phyloP scores from a whole-genome alignment of 2,329 filamentous ascomycete genomes.

The Aspergillus thermomutatus region DNA sequence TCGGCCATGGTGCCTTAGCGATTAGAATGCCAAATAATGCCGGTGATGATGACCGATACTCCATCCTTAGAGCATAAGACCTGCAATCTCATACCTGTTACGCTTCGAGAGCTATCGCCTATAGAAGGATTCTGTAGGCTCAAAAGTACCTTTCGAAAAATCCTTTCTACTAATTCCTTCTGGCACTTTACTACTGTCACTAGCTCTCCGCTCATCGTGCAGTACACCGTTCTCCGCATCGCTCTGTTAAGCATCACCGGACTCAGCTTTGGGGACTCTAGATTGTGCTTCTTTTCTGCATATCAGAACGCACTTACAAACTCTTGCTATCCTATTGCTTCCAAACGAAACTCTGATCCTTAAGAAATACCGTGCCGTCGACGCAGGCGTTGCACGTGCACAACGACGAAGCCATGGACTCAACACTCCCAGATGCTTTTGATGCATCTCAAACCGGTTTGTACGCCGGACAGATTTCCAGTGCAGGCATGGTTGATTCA shows the following conservation, averaged over 20 bases:
- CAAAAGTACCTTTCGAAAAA: not conserved
- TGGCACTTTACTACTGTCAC: not conserved
- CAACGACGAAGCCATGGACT: conserved; percentile 22
- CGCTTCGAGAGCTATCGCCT: not conserved
- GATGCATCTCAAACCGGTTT: conserved; percentile 16
- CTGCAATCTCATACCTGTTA: not conserved
- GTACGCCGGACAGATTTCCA: conserved; percentile 7
- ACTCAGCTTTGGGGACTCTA: not conserved
- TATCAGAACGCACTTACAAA: not conserved
- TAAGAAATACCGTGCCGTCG: not conserved
- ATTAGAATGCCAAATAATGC: not conserved
- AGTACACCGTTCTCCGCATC: not conserved
- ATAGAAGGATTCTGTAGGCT: not conserved
- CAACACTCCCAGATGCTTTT: conserved; percentile 24
- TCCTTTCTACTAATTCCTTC: not conserved
- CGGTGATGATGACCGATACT: not conserved
- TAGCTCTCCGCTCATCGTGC: not conserved
- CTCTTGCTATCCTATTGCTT: not conserved
- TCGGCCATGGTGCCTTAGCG: not conserved
- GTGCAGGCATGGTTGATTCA: conserved; percentile 1
- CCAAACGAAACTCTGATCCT: not conserved
- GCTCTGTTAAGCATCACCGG: not conserved
- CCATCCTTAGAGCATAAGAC: not conserved
- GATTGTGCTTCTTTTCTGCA: not conserved
- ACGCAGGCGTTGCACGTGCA: not conserved